phyloP scores from a whole-genome alignment of 179 eudicot species.

The Spergularia azorica region DNA sequence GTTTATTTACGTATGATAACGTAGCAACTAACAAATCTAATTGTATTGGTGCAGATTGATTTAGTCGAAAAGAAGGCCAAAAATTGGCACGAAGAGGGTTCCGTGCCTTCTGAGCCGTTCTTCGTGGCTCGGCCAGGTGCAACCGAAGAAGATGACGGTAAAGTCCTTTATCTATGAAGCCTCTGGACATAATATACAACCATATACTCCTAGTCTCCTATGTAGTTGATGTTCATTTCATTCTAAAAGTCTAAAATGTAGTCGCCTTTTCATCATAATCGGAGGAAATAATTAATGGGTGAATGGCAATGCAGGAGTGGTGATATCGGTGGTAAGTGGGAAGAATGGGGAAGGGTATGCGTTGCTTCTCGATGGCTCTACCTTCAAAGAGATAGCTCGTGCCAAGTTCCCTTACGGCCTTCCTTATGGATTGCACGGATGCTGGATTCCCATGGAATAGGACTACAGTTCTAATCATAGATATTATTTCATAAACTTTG shows the following conservation, averaged over 20 bases:
- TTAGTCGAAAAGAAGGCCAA: constrained; percentile 69
- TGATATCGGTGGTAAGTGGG: constrained; percentile 79
- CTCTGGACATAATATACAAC: neutral
- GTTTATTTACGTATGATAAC: too few relatives aligned
- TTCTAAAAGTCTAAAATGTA: neutral
- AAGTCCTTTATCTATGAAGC: neutral
- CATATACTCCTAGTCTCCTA: neutral
- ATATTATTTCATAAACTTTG: too few relatives aligned
- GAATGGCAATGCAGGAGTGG: constrained; percentile 52
- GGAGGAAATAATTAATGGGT: neutral
- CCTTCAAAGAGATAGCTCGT: constrained; percentile 86
- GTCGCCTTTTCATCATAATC: too few relatives aligned
- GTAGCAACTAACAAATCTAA: neutral
- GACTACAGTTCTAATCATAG: too few relatives aligned
- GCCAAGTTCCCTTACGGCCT: constrained; percentile 95
- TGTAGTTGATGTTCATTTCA: too few relatives aligned
- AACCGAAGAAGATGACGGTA: constrained; percentile 90
- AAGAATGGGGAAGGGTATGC: constrained; percentile 92
- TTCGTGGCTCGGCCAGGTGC: constrained; percentile 91
- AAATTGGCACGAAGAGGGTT: constrained; percentile 78
- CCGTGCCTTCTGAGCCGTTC: constrained; percentile 86
- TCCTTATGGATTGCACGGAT: constrained; percentile 95
- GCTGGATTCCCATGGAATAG: constrained; percentile 76
- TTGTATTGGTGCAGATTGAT: constrained; percentile 54
- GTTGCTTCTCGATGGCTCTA: constrained; percentile 65